A percentile compares a stretch with the other conserved stretches of the same genome.
Evolutionary conservation across 208 protist genomes (phyloP).

Genomic region (Histomonas meleagridis): DNA sequence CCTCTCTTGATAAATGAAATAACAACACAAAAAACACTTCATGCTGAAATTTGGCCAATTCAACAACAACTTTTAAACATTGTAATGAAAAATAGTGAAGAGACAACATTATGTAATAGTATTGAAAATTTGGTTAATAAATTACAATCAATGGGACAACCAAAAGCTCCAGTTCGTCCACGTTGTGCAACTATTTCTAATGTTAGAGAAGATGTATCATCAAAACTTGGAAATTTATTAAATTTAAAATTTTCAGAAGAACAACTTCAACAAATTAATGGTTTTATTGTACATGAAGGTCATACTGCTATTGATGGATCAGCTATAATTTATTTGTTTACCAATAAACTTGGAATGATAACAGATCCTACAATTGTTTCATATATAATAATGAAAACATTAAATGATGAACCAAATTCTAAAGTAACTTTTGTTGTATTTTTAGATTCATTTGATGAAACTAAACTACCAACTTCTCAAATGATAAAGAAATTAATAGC

Average conservation of each 20-base stretch:
- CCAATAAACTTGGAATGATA: neutral
- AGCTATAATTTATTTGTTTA: neutral
- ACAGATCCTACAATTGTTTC: neutral
- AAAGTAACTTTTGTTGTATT: neutral
- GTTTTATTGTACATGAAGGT: neutral
- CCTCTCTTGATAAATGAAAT: no score
- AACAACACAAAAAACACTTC: no score
- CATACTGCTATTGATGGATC: neutral
- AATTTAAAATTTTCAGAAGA: neutral
- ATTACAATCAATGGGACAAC: neutral
- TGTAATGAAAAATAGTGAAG: no score
- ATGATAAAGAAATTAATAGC: neutral
- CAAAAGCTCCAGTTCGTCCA: no score
- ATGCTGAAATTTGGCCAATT: no score
- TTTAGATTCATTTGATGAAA: neutral
- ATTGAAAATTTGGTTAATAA: neutral
- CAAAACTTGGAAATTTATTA: neutral
- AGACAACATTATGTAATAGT: no score
- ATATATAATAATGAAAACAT: neutral
- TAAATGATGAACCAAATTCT: neutral
- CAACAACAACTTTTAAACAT: no score
- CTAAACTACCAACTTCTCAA: neutral
- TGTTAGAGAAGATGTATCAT: no score
- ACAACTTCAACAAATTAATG: neutral
- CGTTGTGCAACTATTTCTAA: no score